Evolutionary conservation across 805 yeast genomes (phyloP).

Genomic region (Zygosaccharomyces siamensis): DNA sequence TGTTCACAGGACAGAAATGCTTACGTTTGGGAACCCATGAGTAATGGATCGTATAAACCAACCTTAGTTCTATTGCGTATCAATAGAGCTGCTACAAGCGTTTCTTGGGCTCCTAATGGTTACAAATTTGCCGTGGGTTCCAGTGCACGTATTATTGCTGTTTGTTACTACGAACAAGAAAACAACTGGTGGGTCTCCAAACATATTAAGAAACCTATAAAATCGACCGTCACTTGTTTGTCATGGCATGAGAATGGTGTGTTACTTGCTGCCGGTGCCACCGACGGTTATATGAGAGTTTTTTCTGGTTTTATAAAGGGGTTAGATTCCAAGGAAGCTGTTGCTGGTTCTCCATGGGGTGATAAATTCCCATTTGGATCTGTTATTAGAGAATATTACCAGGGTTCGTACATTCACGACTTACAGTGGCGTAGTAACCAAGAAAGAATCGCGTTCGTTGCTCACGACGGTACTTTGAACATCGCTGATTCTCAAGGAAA

Average conservation of each 20-base stretch:
- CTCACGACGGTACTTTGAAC: slow-evolving; percentile 82
- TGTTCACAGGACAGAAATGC: slow-evolving; percentile 98
- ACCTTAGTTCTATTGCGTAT: slow-evolving; percentile 89
- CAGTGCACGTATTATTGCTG: slow-evolving; percentile 88
- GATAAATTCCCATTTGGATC: slow-evolving; percentile 93
- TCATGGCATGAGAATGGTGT: slow-evolving; percentile 95
- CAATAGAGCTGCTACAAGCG: slow-evolving; percentile 91
- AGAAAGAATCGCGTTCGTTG: slow-evolving; percentile 69
- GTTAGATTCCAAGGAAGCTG: slow-evolving; percentile 58
- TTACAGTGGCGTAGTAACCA: slow-evolving; percentile 80
- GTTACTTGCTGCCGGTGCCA: slow-evolving; percentile 81
- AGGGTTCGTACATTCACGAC: slow-evolving; percentile 89
- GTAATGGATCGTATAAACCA: slow-evolving; percentile 65
- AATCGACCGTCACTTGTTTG: slow-evolving; percentile 75
- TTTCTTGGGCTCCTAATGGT: slow-evolving; percentile 95
- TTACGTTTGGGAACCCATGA: slow-evolving; percentile 82
- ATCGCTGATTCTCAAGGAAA: slow-evolving; percentile 56
- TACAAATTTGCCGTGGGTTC: slow-evolving; percentile 95
- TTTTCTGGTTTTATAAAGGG: slow-evolving; percentile 87
- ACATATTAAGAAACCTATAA: slow-evolving; percentile 92
- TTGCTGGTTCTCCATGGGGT: slow-evolving; percentile 78
- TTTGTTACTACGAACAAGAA: slow-evolving; percentile 92
- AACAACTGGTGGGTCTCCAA: slow-evolving; percentile 99
- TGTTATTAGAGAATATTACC: slow-evolving; percentile 40
- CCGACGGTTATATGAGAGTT: slow-evolving; percentile 89